These are phyloP conservation scores for Mycogone perniciosa DNA, from an alignment of 2,329 filamentous ascomycete genomes.

Conservation along the genomic window DNA sequence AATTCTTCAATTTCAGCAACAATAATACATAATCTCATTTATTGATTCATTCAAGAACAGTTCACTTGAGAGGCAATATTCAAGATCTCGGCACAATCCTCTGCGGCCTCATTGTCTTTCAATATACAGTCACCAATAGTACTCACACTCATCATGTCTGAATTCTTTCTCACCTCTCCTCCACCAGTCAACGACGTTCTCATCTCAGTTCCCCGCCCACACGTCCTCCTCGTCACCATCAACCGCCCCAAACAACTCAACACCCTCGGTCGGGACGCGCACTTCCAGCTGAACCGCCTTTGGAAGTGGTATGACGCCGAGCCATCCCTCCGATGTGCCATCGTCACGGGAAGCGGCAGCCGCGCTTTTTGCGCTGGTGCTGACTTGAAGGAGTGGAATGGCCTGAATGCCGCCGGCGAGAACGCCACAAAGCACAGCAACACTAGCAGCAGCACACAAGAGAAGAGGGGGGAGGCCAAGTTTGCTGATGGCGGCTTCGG, in stretches of 20 bases:
- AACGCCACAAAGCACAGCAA: slow-evolving; percentile 37
- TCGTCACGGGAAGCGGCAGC: slow-evolving; percentile 53
- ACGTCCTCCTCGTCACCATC: slow-evolving; percentile 54
- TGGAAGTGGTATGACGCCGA: slow-evolving; percentile 59
- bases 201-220: slow-evolving; percentile 45
- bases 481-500: slow-evolving; percentile 52
- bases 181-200: slow-evolving; percentile 36
- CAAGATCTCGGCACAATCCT: no score
- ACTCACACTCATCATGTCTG: no score
- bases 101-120: no score
- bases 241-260: slow-evolving; percentile 54
- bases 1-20: no score
- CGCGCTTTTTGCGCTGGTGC: slow-evolving; percentile 62
- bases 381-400: slow-evolving; percentile 59
- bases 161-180: slow-evolving; percentile 28
- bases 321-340: slow-evolving; percentile 51
- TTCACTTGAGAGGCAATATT: no score
- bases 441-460: slow-evolving; percentile 29
- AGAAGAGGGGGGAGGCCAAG: not conserved
- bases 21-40: no score
- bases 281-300: slow-evolving; percentile 41
- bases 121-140: no score
- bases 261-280: slow-evolving; percentile 43
- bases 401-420: slow-evolving; percentile 29
- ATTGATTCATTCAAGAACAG: no score